Evolutionary conservation across 495 filamentous ascomycete genomes (phyloP).

Genomic region (Amphirosellinia nigrospora): DNA sequence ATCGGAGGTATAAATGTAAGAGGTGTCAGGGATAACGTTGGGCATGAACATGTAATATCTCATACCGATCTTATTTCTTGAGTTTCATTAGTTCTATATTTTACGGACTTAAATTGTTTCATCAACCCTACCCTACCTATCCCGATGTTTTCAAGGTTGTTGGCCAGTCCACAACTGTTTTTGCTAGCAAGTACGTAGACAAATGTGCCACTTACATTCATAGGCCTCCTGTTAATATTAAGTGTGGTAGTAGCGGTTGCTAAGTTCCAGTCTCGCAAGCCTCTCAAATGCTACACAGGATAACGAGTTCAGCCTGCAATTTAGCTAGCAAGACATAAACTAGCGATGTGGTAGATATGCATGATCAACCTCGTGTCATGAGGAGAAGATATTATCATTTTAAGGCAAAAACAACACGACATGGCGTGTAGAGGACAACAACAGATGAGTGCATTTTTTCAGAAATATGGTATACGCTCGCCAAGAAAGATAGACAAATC

Average conservation of each 20-base stretch:
- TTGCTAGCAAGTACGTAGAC: background rate
- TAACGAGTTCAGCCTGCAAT: background rate
- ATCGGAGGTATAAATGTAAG: too few species aligned
- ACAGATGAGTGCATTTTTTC: background rate
- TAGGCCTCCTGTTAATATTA: background rate
- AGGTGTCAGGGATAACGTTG: too few species aligned
- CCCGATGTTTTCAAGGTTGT: too few species aligned
- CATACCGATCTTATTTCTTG: too few species aligned
- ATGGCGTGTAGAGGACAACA: background rate
- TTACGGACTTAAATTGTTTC: too few species aligned
- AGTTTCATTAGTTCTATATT: too few species aligned
- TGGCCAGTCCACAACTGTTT: too few species aligned
- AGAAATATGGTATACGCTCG: constrained; percentile 7
- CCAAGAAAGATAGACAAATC: constrained; percentile 1
- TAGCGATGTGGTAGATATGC: background rate
- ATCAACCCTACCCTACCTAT: too few species aligned
- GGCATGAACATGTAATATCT: too few species aligned
- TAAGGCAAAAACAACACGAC: background rate
- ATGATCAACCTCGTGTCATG: background rate
- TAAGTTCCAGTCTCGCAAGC: background rate
- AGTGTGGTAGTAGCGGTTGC: background rate
- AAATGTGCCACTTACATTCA: background rate
- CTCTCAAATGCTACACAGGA: background rate
- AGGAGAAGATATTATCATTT: background rate
- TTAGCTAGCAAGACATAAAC: background rate